Base-by-base conservation (phyloP, 495 filamentous ascomycete species). In the Acidomyces sp. region DNA sequence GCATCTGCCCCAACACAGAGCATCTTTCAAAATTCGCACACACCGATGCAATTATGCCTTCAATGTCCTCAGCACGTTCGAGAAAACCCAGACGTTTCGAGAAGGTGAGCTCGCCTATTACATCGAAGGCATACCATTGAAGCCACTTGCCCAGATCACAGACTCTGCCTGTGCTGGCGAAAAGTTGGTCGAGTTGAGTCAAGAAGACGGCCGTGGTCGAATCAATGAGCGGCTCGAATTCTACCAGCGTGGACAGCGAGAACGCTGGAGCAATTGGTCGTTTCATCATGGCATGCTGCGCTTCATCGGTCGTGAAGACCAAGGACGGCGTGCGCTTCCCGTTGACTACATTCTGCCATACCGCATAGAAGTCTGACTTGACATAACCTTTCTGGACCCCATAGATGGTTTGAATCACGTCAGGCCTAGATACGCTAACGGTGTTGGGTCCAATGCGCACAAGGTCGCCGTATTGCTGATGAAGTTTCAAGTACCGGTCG, bases 121-220 rank as follows among this genome's bases (percentile, higher is more conserved):
- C 60, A 50, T 69, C 66, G 41, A 60, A 68, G 2, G 66, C 66
- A 45, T 63, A 72, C 37, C 50, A 65, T 45, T 65, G 61, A 22
- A 70, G 37, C 64, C 62, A 70, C 12, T 59, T 41, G 13, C 56
- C 57, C 1, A 64, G 45, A 25, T 61, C 56, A 16, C 54, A 63
- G 3, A 46, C 18, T 20, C 49, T 59, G 2, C 36, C 44, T 0
- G 53, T 54, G 3, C 36, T 32, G 26, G 45, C 43, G 45, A 62
- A 63, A 5, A 52, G 53, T 6, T 52, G 35, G 40, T 53, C 43
- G 21, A 50, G 39, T 16, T 28, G 16, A 6, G 22, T 17, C 3
- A 41, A 21, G 25, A 51, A 46, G 25, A 46, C 41, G 0, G 47
- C 42, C 18, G 42, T 45, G 10, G 47, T 50, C 2, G 35, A 40